Evolutionary conservation across 2,329 filamentous ascomycete genomes (phyloP).

Genomic region (Pyricularia sp.): DNA sequence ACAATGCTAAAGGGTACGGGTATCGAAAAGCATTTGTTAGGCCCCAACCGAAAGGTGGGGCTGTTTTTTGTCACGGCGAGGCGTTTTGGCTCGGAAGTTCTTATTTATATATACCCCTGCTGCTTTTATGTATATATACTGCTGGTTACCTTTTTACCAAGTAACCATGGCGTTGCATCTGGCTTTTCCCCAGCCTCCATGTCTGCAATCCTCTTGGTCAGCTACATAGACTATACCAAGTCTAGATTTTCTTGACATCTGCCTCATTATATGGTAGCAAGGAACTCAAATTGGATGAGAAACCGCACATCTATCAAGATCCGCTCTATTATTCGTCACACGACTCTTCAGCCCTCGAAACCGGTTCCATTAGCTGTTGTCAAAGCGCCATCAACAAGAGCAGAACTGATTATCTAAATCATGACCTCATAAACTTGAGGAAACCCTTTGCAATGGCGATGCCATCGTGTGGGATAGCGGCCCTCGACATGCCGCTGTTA

Average conservation of each 20-base stretch:
- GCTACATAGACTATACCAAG: not conserved
- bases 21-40: not conserved
- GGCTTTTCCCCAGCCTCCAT: not conserved
- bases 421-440: slow-evolving; percentile 64
- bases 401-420: not conserved
- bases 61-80: not conserved
- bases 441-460: slow-evolving; percentile 66
- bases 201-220: not conserved
- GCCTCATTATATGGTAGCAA: too few relatives aligned
- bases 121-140: not conserved
- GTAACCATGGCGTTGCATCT: not conserved
- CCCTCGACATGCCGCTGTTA: slow-evolving; percentile 57
- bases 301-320: not conserved
- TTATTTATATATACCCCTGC: not conserved
- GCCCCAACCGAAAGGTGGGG: not conserved
- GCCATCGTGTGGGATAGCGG: slow-evolving; percentile 65
- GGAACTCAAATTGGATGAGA: too few relatives aligned
- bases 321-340: not conserved
- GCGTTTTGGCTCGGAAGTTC: not conserved
- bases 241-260: not conserved
- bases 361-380: not conserved
- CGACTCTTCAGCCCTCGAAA: not conserved
- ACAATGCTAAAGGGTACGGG: not conserved
- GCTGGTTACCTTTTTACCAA: not conserved
- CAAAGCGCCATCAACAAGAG: not conserved